phyloP scores from a whole-genome alignment of 192 early-diverging fungal species.

The Dissophora globulifera region DNA sequence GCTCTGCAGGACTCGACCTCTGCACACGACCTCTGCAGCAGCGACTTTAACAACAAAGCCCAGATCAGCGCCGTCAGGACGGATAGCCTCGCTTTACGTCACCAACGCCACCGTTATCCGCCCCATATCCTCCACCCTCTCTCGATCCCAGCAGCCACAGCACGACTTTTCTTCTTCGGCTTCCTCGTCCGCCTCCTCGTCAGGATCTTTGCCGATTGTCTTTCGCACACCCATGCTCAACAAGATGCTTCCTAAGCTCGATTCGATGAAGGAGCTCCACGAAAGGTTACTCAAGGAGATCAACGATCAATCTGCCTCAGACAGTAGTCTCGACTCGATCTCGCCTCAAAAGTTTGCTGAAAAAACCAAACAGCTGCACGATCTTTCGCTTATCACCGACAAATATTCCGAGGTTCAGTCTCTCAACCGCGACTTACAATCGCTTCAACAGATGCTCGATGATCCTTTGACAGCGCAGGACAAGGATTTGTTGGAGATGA shows the following conservation, averaged over 20 bases:
- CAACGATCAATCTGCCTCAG: conserved; percentile 18
- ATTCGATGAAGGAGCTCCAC: conserved; percentile 43
- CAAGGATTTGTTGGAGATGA: conserved; percentile 66
- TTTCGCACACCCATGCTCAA: conserved; percentile 48
- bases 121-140: neutral
- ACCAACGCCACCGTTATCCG: conserved; percentile 16
- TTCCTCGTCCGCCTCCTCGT: neutral
- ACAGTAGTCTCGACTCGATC: conserved; percentile 17
- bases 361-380: conserved; percentile 47
- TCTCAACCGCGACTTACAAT: conserved; percentile 19
- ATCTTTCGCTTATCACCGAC: conserved; percentile 41
- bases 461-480: conserved; percentile 48
- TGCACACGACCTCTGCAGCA: neutral
- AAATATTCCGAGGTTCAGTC: conserved; percentile 27
- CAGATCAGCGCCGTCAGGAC: neutral
- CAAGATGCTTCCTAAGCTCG: conserved; percentile 47
- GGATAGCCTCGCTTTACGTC: neutral
- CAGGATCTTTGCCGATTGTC: neutral
- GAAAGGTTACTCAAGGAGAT: conserved; percentile 45
- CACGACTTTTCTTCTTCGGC: conserved; percentile 5
- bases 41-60: neutral
- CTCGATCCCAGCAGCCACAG: neutral
- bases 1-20: neutral
- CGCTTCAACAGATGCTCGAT: conserved; percentile 47
- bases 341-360: conserved; percentile 39